Evolutionary conservation across 257 asterid species (phyloP).

Genomic region (Ophiorrhiza pumila): DNA sequence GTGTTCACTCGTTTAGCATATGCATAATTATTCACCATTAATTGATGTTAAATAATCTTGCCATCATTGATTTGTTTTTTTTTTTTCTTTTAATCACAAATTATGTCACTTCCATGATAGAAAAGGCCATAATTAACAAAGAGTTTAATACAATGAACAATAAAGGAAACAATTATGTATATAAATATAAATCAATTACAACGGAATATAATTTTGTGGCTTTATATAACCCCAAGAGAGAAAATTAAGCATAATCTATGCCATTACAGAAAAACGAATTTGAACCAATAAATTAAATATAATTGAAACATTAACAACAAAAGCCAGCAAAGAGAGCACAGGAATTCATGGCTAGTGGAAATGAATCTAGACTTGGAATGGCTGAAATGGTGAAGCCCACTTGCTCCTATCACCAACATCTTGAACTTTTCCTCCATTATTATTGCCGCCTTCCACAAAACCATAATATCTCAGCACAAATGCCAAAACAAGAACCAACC

Average conservation of each 20-base stretch:
- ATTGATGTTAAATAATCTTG: too few species aligned
- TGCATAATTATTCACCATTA: too few species aligned
- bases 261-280: neutral
- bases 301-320: neutral
- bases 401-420: constrained; percentile 19
- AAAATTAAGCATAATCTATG: constrained; percentile 7
- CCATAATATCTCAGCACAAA: constrained; percentile 38
- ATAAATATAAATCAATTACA: neutral
- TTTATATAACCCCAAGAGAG: too few species aligned
- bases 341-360: neutral
- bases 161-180: too few species aligned
- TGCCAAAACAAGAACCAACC: constrained; percentile 37
- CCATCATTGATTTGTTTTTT: too few species aligned
- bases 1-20: too few species aligned
- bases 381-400: constrained; percentile 28
- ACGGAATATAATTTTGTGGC: too few species aligned
- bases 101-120: too few species aligned
- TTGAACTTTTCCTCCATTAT: constrained; percentile 24
- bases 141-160: too few species aligned
- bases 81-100: too few species aligned
- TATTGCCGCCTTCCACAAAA: constrained; percentile 25
- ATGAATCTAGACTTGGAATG: constrained; percentile 30
- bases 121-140: too few species aligned
- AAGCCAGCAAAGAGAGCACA: neutral
- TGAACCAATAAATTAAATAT: constrained; percentile 1